Evolutionary conservation across 139 green algal genomes (phyloP).

Genomic region (Haematococcus sp.): DNA sequence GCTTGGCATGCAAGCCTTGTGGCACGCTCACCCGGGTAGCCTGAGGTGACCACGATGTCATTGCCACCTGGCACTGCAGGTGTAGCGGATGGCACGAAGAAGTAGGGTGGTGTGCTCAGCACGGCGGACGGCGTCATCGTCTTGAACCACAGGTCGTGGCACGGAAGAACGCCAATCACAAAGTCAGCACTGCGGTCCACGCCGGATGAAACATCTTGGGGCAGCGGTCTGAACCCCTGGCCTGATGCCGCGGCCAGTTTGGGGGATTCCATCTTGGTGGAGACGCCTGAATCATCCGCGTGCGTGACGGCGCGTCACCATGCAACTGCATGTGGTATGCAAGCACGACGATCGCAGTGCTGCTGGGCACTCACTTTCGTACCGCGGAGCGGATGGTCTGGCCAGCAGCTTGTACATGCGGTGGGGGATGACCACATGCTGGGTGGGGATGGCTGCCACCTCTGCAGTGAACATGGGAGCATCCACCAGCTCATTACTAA

Average conservation of each 20-base stretch:
- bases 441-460: neutral
- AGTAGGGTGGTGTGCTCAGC: neutral
- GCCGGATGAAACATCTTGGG: neutral
- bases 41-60: constrained; percentile 6
- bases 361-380: constrained; percentile 1
- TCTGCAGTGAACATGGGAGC: constrained; percentile 7
- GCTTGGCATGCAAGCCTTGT: too few relatives aligned
- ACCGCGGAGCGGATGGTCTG: neutral
- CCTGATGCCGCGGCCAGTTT: neutral
- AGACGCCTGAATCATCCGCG: constrained; percentile 11
- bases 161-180: constrained; percentile 10
- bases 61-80: neutral
- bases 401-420: constrained; percentile 7
- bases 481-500: neutral
- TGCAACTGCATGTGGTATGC: too few relatives aligned
- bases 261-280: constrained; percentile 15
- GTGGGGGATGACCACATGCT: neutral
- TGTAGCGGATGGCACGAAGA: constrained; percentile 9
- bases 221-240: constrained; percentile 3
- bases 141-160: constrained; percentile 15
- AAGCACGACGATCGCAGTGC: too few relatives aligned
- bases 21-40: constrained; percentile 12
- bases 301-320: too few relatives aligned
- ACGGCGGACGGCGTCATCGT: neutral
- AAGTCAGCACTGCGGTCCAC: constrained; percentile 9